A percentile compares a stretch with the other conserved stretches of the same genome.
phyloP scores from a whole-genome alignment of 148 eudicot genomes.

The Polygonum aviculare region DNA sequence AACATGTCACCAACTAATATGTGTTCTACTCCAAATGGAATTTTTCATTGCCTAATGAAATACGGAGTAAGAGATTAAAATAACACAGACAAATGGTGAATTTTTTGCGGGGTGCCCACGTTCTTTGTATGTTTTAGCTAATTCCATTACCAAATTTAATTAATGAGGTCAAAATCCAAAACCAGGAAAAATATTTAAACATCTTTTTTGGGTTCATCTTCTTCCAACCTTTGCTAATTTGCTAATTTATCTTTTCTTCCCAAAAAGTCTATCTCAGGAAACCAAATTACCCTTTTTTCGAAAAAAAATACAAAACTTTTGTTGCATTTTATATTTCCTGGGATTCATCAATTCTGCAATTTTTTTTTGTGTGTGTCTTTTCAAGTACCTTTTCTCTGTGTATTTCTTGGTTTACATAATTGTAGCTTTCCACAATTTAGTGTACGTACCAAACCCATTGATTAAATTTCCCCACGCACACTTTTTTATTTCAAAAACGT shows the following conservation, averaged over 20 bases:
- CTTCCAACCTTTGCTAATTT: background rate
- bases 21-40: background rate
- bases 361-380: background rate
- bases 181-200: background rate
- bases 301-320: background rate
- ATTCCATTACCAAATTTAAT: background rate
- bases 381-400: background rate
- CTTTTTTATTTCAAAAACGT: background rate
- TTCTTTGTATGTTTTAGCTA: constrained; percentile 3
- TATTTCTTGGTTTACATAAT: background rate
- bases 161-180: background rate
- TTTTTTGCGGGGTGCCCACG: background rate
- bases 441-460: constrained; percentile 4
- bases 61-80: no score
- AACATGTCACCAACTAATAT: no score
- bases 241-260: background rate
- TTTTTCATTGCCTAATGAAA: no score
- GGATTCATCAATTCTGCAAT: background rate
- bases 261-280: background rate
- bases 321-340: background rate
- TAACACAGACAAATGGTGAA: background rate
- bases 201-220: background rate
- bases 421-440: background rate
- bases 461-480: background rate
- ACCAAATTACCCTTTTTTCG: background rate